Conservation (phyloP, 257 asterid species). For the Nicotiana tabacum region DNA sequence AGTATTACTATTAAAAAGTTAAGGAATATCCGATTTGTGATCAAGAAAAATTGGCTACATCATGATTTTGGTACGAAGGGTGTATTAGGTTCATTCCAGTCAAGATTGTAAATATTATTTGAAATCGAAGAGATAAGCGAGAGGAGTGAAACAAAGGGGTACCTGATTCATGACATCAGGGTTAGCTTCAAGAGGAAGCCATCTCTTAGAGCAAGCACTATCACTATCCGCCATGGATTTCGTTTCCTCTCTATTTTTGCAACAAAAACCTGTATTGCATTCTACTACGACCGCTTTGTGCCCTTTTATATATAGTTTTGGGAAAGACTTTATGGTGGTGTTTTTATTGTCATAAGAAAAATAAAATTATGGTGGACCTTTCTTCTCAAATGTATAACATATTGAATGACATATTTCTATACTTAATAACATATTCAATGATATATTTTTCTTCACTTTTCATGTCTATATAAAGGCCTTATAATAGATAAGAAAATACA, state of each 20-base stretch:
- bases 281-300: too few species aligned
- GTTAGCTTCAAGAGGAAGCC: conserved; percentile 99
- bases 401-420: too few species aligned
- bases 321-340: conserved; percentile 2
- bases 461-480: too few species aligned
- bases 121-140: neutral
- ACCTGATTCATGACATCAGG: conserved; percentile 99
- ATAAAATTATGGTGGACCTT: too few species aligned
- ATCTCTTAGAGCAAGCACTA: conserved; percentile 53
- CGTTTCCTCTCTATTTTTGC: neutral
- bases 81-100: neutral
- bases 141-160: neutral
- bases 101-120: neutral
- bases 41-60: neutral
- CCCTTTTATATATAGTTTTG: conserved; percentile 17
- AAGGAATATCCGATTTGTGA: neutral
- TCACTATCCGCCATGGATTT: conserved; percentile 43
- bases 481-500: too few species aligned
- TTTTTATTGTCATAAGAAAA: too few species aligned
- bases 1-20: neutral
- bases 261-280: neutral
- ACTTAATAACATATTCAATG: too few species aligned
- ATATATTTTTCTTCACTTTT: too few species aligned
- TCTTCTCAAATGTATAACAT: too few species aligned
- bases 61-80: neutral